phyloP scores from a whole-genome alignment of 345 rosid species.

The Durio zibethinus region DNA sequence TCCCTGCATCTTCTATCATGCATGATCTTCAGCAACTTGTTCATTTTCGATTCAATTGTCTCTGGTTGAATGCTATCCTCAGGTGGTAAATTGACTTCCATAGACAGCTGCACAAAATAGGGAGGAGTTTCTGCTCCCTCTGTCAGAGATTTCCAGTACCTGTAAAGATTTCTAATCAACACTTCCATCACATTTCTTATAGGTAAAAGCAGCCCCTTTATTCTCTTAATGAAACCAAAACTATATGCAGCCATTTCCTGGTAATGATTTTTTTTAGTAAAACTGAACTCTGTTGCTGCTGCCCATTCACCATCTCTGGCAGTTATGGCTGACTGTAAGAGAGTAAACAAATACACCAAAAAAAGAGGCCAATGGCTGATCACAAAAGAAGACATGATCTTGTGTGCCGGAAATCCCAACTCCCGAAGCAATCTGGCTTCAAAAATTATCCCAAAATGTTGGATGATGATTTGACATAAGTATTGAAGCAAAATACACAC shows the following conservation, averaged over 20 bases:
- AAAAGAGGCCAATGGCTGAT: conserved; percentile 81
- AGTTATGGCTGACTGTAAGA: conserved; percentile 85
- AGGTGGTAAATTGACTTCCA: conserved; percentile 84
- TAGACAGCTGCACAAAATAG: conserved; percentile 85
- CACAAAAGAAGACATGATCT: conserved; percentile 82
- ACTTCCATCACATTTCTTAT: conserved; percentile 40
- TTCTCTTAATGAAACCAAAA: conserved; percentile 50
- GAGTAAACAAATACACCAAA: conserved; percentile 82
- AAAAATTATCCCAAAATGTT: conserved; percentile 69
- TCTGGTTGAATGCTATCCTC: conserved; percentile 95
- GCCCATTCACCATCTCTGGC: conserved; percentile 87
- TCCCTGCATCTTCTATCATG: conserved; percentile 63
- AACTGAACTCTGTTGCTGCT: conserved; percentile 44
- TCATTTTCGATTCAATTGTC: conserved; percentile 72
- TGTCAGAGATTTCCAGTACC: conserved; percentile 82
- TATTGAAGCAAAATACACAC: conserved; percentile 72
- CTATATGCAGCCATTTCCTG: conserved; percentile 43
- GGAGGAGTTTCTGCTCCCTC: conserved; percentile 96
- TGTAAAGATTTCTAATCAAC: conserved; percentile 50
- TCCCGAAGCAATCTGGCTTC: conserved; percentile 53
- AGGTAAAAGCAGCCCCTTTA: conserved; percentile 35
- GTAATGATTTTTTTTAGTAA: conserved; percentile 32
- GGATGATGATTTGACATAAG: conserved; percentile 87
- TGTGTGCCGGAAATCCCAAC: conserved; percentile 75
- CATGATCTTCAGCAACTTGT: conserved; percentile 63